Percentiles rank a stretch among this genome's conserved stretches.
phyloP scores from a whole-genome alignment of 495 filamentous ascomycete genomes.

The Cenococcum geophilum region DNA sequence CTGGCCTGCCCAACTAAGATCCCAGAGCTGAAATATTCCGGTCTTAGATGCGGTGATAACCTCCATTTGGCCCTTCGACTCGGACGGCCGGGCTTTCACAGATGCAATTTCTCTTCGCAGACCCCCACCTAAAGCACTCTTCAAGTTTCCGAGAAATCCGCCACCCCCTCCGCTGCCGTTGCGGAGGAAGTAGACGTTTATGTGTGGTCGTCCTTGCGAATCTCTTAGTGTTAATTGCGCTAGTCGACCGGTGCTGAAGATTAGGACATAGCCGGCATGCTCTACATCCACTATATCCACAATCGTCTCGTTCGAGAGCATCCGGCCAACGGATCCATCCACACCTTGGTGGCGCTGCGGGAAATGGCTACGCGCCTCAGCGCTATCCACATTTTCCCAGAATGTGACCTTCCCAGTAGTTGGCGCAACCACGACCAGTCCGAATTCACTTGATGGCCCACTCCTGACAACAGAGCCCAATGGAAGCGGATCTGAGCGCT shows the following conservation, averaged over 20 bases:
- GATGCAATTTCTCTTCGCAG: slow-evolving; percentile 71
- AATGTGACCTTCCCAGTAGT: slow-evolving; percentile 78
- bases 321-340: slow-evolving; percentile 61
- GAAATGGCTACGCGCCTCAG: slow-evolving; percentile 66
- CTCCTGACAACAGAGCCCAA: slow-evolving; percentile 73
- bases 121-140: slow-evolving; percentile 43
- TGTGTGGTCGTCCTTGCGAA: slow-evolving; percentile 72
- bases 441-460: slow-evolving; percentile 66
- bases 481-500: slow-evolving; percentile 60
- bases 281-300: slow-evolving; percentile 73
- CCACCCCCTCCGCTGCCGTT: slow-evolving; percentile 46
- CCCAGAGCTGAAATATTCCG: slow-evolving; percentile 76
- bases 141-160: slow-evolving; percentile 67
- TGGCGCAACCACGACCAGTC: slow-evolving; percentile 77
- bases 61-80: slow-evolving; percentile 75
- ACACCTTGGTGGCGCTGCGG: slow-evolving; percentile 71
- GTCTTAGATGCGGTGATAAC: slow-evolving; percentile 68
- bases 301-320: slow-evolving; percentile 72
- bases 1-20: slow-evolving; percentile 74
- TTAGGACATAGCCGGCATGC: slow-evolving; percentile 76
- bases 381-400: slow-evolving; percentile 89
- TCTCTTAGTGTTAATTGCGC: slow-evolving; percentile 82
- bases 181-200: slow-evolving; percentile 68
- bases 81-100: slow-evolving; percentile 60
- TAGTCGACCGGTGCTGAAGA: slow-evolving; percentile 74